Base-by-base conservation (phyloP, 768 basidiomycete genomes). In the Tremella mesenterica region DNA sequence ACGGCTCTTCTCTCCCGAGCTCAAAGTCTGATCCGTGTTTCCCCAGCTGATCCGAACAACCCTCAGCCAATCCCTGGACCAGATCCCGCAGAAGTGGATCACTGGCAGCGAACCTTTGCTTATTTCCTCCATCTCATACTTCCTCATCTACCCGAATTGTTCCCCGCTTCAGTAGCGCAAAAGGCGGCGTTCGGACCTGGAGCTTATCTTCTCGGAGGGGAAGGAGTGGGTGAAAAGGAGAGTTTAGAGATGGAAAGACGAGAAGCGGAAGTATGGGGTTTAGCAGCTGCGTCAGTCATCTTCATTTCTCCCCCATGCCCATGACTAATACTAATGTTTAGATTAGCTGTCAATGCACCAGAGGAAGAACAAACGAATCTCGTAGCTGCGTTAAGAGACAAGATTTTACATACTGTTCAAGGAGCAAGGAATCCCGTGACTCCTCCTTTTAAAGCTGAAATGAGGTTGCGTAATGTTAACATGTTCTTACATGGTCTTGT, bases 391-490 rank as follows among this genome's bases (percentile, higher is more conserved):
- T 77, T 96, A 41, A 83, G 91, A 53, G 93, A 96, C 70, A 92
- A 95, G 76, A 73, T 73, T 34, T 78, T 97, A 43, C 89, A 92
- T 67, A 90, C 86, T 61, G 87, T 96, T 28, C 74, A 84, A 60
- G 83, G 81, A 48, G 85, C 83, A 27, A 83, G 83, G 67, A 85
- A 86, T 67, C 57, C 63, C 82, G 85, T 46, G 83, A 83, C 81
- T 78, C 80, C 44, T 73, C 77, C 45, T 80, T 83, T 59, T 84
- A 88, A 73, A 56, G 76, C 75, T n/a, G 79, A 83, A 58, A 81
- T 83, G 62, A 89, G 87, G 75, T 76, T 95, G 60, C 83, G 83
- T 49, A 97, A 97, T 74, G 89, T 96, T 64, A 91, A 99, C 76
- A 77, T 93, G 54, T 74, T 78, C 55, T 63, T 78, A 44, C 73